Base-by-base conservation (phyloP, 2,329 filamentous ascomycete species). In the Stemphylium vesicarium region DNA sequence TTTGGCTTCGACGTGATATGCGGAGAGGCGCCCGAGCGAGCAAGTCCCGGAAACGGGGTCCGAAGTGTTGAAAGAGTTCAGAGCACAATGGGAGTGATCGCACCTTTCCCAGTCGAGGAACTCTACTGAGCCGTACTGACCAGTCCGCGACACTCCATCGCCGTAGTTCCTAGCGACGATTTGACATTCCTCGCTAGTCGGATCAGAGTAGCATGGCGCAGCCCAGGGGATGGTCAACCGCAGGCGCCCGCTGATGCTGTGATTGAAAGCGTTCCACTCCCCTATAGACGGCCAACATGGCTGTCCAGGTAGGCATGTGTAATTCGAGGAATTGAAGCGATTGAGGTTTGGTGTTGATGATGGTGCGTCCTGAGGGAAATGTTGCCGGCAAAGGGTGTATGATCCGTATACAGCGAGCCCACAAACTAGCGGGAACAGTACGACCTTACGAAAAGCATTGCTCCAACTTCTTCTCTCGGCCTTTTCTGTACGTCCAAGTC, bases 21-120 rank as follows among this genome's bases (percentile, higher is more conserved):
- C 62, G 1, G 71, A 74, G 3, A 74, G 57, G 22, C 72, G 62
- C 24, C 72, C 72, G 1, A 75, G 64, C n/a, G 66, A 68, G 40
- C 71, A 75, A 11, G 54, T 54, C 3, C 70, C 71, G 9, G 66
- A 57, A 6, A 67, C 59, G 20, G 66, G 60, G 12, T 65, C 61
- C 4, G 63, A 64, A 0, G 68, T 67, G 15, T 63, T 54, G 38
- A 66, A 51, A 1, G 69, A 69, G 37, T 72, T 68, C 4, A 73
- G 60, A 15, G 63, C 62, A 45, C 71, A 74, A n/a, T 65, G 66
- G 3, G 66, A 69, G 32, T 65, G 51, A 10, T 68, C 70, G 32
- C 70, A 74, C 2, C 57, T 64, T 43, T 74, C 72, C 69, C 70
- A 74, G 40, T 74, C 68, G 2, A 75, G 68, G 22, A 74, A 75